Evolutionary conservation across 2,329 filamentous ascomycete genomes (phyloP), one percentile per base, ranked within the genome.

Genomic region (Fusarium sacchari): DNA sequence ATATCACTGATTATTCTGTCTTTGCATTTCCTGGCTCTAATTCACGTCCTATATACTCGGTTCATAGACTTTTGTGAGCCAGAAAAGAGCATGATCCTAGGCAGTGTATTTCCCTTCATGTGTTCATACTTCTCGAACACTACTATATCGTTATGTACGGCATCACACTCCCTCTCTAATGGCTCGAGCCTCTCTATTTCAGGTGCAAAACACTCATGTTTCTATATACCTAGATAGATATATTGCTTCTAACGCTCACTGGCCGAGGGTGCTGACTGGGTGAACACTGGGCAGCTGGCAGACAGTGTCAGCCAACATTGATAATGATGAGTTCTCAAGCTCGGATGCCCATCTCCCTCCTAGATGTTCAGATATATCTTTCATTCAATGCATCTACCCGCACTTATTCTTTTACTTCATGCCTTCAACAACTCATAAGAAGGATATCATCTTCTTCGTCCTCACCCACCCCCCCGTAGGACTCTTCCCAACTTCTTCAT

Each of bases 271-370:
- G 24, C 15, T 34, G 18, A 28, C 13, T 7, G 14, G 20, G 47
- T 32, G 34, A 36, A 26, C 34, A 44, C 26, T 44, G 58, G 44
- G 52, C 62, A 73, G 44, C 61, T 75, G 73, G 43, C 69, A 60
- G 36, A 37, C 59, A 75, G 49, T 63, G 53, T 44, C 50, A 53
- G n/a, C 30, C 53, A 60, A 49, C 58, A 60, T 52, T 63, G n/a
- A 37, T 52, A 63, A 46, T 50, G 57, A 44, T 63, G 24, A 43
- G 28, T 36, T 49, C 57, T 44, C 13, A 52, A 44, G 26, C 36
- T 39, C 24, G 17, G 15, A 11, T 37, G 14, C 12, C 22, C 17
- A 26, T 24, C 20, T 36, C 36, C 17, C 14, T 24, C 26, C 18
- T 36, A 18, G 8, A 30, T 6, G 14, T 28, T 12, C 17, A 22